These are phyloP conservation scores for Sporothrix pseudoabietina DNA, from an alignment of 2,329 filamentous ascomycete genomes.

Conservation along the genomic window DNA sequence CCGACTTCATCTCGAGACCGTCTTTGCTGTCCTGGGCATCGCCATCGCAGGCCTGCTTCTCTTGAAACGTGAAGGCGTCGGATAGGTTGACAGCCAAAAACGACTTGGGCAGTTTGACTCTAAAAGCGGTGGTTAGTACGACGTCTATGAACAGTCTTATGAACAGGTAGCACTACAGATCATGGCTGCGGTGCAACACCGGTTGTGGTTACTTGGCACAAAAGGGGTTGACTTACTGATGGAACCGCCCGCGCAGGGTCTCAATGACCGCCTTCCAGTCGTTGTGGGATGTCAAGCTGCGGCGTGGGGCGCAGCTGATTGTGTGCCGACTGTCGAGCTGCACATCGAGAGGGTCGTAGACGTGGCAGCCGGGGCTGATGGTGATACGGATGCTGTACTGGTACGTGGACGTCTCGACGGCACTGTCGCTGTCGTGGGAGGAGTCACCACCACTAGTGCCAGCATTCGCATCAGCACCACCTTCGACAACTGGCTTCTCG, in stretches of 20 bases:
- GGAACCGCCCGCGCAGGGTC: conserved; percentile 90
- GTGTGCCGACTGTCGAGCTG: conserved; percentile 95
- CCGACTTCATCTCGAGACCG: conserved; percentile 28
- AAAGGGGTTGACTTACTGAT: conserved; percentile 64
- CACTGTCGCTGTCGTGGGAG: conserved; percentile 47
- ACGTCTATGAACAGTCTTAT: too few species aligned
- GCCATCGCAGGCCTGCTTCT: conserved; percentile 52
- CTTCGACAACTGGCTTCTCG: not conserved
- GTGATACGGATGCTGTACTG: conserved; percentile 96
- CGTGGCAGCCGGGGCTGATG: conserved; percentile 93
- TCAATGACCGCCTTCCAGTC: conserved; percentile 98
- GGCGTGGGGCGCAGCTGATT: conserved; percentile 88
- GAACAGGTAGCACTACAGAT: not conserved
- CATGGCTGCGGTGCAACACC: not conserved
- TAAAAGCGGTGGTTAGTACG: conserved; percentile 39
- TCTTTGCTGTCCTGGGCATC: conserved; percentile 40
- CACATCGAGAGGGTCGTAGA: conserved; percentile 93
- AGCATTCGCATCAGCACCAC: not conserved
- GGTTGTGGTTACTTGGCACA: not conserved
- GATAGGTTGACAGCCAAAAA: conserved; percentile 67
- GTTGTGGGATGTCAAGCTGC: conserved; percentile 84
- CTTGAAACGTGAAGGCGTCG: conserved; percentile 63
- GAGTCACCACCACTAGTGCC: not conserved
- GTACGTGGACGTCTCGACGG: conserved; percentile 58
- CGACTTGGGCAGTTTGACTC: conserved; percentile 67